Conservation (phyloP, 2,329 filamentous ascomycete species). For the Ophiosphaerella herpotricha region DNA sequence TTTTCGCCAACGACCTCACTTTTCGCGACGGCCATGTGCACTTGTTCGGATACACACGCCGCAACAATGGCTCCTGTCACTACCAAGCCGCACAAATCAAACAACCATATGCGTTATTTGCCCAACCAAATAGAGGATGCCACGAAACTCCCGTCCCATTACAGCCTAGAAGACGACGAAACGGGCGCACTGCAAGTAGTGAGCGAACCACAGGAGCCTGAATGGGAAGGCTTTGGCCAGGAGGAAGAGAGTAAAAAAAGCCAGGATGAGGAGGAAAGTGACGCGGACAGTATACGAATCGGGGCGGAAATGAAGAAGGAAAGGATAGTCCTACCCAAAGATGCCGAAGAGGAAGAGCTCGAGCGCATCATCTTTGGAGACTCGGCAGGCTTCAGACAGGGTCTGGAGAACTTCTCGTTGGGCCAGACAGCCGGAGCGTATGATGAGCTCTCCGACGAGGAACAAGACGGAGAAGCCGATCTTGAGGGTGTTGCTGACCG, state of each 20-base stretch:
- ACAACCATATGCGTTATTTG: constrained; percentile 26
- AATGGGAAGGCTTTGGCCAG: constrained; percentile 34
- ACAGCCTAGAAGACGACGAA: constrained; percentile 27
- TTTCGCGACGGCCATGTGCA: constrained; percentile 26
- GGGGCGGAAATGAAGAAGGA: constrained; percentile 27
- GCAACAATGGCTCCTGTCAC: constrained; percentile 36
- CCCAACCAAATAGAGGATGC: constrained; percentile 16
- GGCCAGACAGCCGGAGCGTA: constrained; percentile 42
- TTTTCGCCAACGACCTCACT: constrained; percentile 33
- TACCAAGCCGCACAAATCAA: constrained; percentile 26
- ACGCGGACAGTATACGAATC: constrained; percentile 27
- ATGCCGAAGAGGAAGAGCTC: constrained; percentile 81
- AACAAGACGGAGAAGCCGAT: constrained; percentile 51
- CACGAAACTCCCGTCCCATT: constrained; percentile 17
- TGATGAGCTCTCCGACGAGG: constrained; percentile 45
- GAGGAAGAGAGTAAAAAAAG: constrained; percentile 11
- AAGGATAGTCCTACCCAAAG: constrained; percentile 62
- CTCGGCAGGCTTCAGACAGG: constrained; percentile 76
- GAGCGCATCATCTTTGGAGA: constrained; percentile 90
- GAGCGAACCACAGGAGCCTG: constrained; percentile 20
- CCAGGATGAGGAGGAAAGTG: constrained; percentile 16
- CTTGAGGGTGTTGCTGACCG: constrained; percentile 74
- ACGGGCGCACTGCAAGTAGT: constrained; percentile 26
- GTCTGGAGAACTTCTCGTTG: constrained; percentile 65
- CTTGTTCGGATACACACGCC: constrained; percentile 10